Evolutionary conservation across 73 alveolate genomes (phyloP).

Genomic region (Paramecium sonneborni): DNA sequence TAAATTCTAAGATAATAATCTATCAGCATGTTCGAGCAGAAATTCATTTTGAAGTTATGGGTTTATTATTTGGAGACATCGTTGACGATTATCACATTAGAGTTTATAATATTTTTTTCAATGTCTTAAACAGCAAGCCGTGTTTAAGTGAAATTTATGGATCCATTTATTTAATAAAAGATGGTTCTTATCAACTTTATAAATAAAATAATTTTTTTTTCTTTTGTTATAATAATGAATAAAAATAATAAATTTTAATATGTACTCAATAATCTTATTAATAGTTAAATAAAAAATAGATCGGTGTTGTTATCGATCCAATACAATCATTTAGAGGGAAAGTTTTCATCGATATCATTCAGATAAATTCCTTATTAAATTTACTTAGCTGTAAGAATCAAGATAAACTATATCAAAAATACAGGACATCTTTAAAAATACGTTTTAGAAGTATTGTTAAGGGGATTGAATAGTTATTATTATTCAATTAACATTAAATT

Average conservation of each 20-base stretch:
- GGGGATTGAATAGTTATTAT: slow-evolving; percentile 96
- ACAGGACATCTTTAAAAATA: slow-evolving; percentile 97
- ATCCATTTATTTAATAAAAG: slow-evolving; percentile 98
- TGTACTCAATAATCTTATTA: slow-evolving; percentile 97
- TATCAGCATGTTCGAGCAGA: slow-evolving; percentile 93
- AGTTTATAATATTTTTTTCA: slow-evolving; percentile 99
- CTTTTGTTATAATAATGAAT: too few species aligned
- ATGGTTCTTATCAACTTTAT: slow-evolving; percentile 98
- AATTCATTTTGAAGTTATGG: slow-evolving; percentile 99
- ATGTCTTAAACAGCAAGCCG: slow-evolving; percentile 99
- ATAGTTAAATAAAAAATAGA: slow-evolving; percentile 98
- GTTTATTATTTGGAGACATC: slow-evolving; percentile 98
- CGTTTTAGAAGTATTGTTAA: slow-evolving; percentile 84
- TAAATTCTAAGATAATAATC: background rate
- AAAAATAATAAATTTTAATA: too few species aligned
- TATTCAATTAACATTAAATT: slow-evolving; percentile 98
- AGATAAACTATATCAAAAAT: slow-evolving; percentile 99
- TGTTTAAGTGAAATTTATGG: slow-evolving; percentile 99
- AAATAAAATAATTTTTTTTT: too few species aligned
- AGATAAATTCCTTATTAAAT: slow-evolving; percentile 91
- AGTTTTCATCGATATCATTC: slow-evolving; percentile 99
- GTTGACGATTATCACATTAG: slow-evolving; percentile 97
- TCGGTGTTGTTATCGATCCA: slow-evolving; percentile 99
- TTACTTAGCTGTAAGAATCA: slow-evolving; percentile 92
- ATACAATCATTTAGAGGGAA: slow-evolving; percentile 99